Evolutionary conservation across 768 basidiomycete genomes (phyloP), one percentile per base, ranked within the genome.

Genomic region (Suillus brevipes): DNA sequence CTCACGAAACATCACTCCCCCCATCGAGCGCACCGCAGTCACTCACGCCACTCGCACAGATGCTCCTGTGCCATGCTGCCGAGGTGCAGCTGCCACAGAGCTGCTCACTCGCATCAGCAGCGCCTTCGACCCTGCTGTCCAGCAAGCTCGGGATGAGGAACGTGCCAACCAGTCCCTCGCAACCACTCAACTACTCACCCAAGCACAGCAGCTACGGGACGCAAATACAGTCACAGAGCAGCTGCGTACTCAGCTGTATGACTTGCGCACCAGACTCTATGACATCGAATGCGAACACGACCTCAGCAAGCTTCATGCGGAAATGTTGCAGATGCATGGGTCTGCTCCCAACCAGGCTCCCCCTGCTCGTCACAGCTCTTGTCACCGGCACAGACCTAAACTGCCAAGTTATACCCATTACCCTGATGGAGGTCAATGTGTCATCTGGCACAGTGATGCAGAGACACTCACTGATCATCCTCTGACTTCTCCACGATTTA

Each of bases 131-230:
- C 78, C 74, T 18, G 59, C 62, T 5, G 66, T 69, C 18, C 72
- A 72, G 25, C 28, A 56, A 25, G 64, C 58, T 6, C 68, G 64
- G 10, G 74, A 78, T 60, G 71, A 72, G 13, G 68, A 74, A 13
- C 64, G 67, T 25, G 61, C 72, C 6, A 60, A 62, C n/a, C 65
- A 43, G 13, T 67, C 72, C 9, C 57, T 77, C 45, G 71, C 73
- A 25, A 72, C 62, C 52, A 71, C 69, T 0, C 76, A 78, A 42
- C 38, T 72, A 9, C 58, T 74, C 23, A 67, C 69, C 8, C 45
- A 75, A 20, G 66, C 67, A 1, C 68, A 72, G 36, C 75, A 77
- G 61, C 70, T 77, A n/a, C 64, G 70, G n/a, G 72, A 77, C 43
- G 18, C 68, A 6, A 70, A 74, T n/a, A 43, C 65, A 14, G 67